Conservation (phyloP, 176 grass and related monocot genomes). For the Panicum miliaceum region DNA sequence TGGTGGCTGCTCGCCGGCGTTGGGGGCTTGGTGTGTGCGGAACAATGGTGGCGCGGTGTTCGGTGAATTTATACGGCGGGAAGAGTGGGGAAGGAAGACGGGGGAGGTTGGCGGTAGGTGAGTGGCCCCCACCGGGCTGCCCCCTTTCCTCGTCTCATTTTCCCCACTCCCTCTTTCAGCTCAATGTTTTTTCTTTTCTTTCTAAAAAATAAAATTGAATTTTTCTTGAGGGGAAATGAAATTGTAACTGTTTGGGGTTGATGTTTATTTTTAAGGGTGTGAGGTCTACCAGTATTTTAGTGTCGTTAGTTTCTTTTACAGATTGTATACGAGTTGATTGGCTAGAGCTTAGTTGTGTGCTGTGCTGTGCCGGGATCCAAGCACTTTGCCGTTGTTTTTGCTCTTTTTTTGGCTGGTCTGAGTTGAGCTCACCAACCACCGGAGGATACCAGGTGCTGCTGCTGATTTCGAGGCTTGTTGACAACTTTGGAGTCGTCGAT, state of each 20-base stretch:
- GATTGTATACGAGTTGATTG: not conserved
- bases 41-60: not conserved
- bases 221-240: not conserved
- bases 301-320: not conserved
- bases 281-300: not conserved
- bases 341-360: not conserved
- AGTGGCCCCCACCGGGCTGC: slow-evolving; percentile 9
- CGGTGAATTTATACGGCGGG: slow-evolving; percentile 43
- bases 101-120: slow-evolving; percentile 52
- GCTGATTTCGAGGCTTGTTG: slow-evolving; percentile 30
- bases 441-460: slow-evolving; percentile 33
- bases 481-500: not conserved
- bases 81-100: not conserved
- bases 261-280: not conserved
- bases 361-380: no score
- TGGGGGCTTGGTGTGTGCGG: slow-evolving; percentile 31
- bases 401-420: not conserved
- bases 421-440: slow-evolving; percentile 4
- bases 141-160: not conserved
- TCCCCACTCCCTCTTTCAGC: not conserved
- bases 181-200: not conserved
- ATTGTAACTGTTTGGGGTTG: not conserved
- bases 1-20: slow-evolving; percentile 25
- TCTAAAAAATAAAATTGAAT: not conserved
- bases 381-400: not conserved